Evolutionary conservation across 169 alveolate species (phyloP).

Genomic region (Babesia ovis): DNA sequence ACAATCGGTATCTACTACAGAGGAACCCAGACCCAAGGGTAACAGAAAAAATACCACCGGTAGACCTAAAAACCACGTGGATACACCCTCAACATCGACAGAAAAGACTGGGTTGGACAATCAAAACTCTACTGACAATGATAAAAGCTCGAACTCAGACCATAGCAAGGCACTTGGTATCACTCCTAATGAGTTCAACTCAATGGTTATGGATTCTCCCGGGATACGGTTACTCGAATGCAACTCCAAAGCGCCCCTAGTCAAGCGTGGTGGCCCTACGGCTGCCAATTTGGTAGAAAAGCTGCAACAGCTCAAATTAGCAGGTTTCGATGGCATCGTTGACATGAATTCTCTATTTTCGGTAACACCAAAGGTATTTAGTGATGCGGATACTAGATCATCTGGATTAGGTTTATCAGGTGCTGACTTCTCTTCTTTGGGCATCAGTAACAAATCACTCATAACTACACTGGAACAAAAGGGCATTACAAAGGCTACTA

Average conservation of each 20-base stretch:
- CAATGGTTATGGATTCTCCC: constrained; percentile 2
- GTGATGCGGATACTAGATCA: background rate
- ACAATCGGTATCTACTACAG: background rate
- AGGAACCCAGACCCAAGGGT: background rate
- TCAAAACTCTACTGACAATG: background rate
- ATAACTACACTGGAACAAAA: constrained; percentile 11
- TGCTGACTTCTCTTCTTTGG: constrained; percentile 33
- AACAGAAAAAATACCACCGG: background rate
- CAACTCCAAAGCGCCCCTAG: background rate
- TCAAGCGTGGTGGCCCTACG: background rate
- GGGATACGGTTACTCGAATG: constrained; percentile 9
- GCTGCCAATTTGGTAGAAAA: background rate
- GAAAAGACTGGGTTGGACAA: too few species aligned
- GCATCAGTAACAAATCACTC: constrained; percentile 27
- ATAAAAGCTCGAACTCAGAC: background rate
- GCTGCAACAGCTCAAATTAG: constrained; percentile 9
- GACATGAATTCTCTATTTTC: constrained; percentile 56
- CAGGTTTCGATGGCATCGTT: constrained; percentile 49
- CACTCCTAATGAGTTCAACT: constrained; percentile 12
- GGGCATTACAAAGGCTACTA: constrained; percentile 44
- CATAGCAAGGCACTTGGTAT: background rate
- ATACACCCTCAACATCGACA: background rate
- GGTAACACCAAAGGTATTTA: constrained; percentile 3
- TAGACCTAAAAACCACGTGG: background rate
- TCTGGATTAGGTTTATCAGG: constrained; percentile 1